Evolutionary conservation across 495 filamentous ascomycete species (phyloP).

Genomic region (Terfezia claveryi): DNA sequence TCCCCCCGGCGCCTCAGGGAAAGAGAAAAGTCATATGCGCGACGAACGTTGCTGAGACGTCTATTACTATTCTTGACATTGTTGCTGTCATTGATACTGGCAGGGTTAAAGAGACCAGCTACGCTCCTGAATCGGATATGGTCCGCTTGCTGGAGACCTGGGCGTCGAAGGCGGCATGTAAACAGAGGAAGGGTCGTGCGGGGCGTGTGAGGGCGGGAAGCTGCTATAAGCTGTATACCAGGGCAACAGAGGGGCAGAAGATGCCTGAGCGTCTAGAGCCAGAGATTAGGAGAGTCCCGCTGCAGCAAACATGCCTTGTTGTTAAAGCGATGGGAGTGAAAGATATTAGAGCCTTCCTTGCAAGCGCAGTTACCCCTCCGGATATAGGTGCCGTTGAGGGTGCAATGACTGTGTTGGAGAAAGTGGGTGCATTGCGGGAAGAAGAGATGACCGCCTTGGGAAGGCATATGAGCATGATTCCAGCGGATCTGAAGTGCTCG

Average conservation of each 20-base stretch:
- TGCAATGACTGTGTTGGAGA: slow-evolving; percentile 49
- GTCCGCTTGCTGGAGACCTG: slow-evolving; percentile 83
- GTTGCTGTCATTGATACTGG: slow-evolving; percentile 93
- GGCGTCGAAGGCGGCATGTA: slow-evolving; percentile 86
- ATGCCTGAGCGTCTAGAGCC: slow-evolving; percentile 86
- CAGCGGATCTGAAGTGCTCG: slow-evolving; percentile 74
- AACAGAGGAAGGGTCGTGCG: slow-evolving; percentile 86
- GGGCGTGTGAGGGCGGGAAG: slow-evolving; percentile 74
- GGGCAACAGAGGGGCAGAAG: slow-evolving; percentile 47
- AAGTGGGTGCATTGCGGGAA: slow-evolving; percentile 74
- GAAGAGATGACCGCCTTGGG: slow-evolving; percentile 75
- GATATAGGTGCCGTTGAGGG: slow-evolving; percentile 64
- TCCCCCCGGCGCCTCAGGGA: slow-evolving; percentile 48
- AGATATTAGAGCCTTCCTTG: slow-evolving; percentile 60
- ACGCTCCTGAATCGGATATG: slow-evolving; percentile 82
- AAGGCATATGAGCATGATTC: slow-evolving; percentile 82
- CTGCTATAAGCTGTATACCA: slow-evolving; percentile 91
- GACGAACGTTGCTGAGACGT: slow-evolving; percentile 94
- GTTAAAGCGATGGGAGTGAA: slow-evolving; percentile 83
- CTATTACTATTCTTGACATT: slow-evolving; percentile 92
- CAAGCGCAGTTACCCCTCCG: slow-evolving; percentile 71
- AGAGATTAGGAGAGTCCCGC: slow-evolving; percentile 74
- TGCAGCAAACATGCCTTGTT: slow-evolving; percentile 84
- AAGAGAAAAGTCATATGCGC: slow-evolving; percentile 81
- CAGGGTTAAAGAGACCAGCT: slow-evolving; percentile 87